phyloP scores from a whole-genome alignment of 139 green algal genomes.

The Tetradesmus obliquus region DNA sequence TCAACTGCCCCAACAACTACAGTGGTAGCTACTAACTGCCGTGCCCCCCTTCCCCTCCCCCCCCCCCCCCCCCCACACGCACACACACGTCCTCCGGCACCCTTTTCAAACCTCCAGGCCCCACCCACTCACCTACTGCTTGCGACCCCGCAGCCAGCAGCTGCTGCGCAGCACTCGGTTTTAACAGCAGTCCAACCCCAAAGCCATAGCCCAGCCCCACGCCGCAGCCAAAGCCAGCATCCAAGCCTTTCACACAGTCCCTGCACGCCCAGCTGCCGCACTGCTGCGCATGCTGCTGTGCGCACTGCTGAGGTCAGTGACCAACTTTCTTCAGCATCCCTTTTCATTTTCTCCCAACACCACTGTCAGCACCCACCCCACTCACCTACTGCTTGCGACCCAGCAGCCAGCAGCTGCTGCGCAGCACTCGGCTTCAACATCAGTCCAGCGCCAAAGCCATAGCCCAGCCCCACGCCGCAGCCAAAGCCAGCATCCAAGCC shows the following conservation, averaged over 20 bases:
- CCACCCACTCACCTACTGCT: slow-evolving; percentile 22
- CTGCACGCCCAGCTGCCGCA: slow-evolving; percentile 22
- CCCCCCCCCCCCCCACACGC: too few relatives aligned
- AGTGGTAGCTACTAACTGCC: too few relatives aligned
- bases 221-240: slow-evolving; percentile 52
- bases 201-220: slow-evolving; percentile 54
- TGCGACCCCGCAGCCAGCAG: neutral
- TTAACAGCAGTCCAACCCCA: slow-evolving; percentile 48
- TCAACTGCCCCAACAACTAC: too few relatives aligned
- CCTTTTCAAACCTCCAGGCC: too few relatives aligned
- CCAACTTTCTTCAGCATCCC: too few relatives aligned
- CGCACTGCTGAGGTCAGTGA: neutral
- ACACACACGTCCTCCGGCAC: too few relatives aligned
- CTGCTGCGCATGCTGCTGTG: neutral
- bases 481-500: slow-evolving; percentile 51
- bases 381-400: slow-evolving; percentile 27
- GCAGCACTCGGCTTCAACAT: slow-evolving; percentile 47
- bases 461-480: slow-evolving; percentile 53
- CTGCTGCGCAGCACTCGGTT: slow-evolving; percentile 40
- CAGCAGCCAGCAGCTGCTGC: slow-evolving; percentile 1
- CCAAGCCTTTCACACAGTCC: slow-evolving; percentile 32
- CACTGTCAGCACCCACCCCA: neutral
- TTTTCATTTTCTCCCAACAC: too few relatives aligned
- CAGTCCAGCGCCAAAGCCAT: slow-evolving; percentile 51
- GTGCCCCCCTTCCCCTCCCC: too few relatives aligned